Percentiles rank a stretch among this genome's conserved stretches.
phyloP scores from a whole-genome alignment of 306 rosid species.

The Carpinus fangiana region DNA sequence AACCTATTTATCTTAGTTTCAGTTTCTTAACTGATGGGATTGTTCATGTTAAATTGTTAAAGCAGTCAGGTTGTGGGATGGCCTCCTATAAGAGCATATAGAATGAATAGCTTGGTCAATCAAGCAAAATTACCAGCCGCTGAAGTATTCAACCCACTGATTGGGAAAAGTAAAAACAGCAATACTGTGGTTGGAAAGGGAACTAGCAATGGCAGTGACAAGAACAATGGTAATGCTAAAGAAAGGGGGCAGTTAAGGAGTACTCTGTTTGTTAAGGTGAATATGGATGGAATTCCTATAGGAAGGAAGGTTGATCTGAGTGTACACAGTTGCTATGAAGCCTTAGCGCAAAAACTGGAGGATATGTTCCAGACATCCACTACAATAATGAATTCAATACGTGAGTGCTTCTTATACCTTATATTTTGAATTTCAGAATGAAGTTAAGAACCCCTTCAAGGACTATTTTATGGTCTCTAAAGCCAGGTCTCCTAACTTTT shows the following conservation, averaged over 20 bases:
- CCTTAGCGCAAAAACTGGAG: slow-evolving; percentile 66
- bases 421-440: slow-evolving; percentile 12
- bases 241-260: slow-evolving; percentile 47
- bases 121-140: slow-evolving; percentile 56
- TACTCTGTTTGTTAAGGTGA: slow-evolving; percentile 81
- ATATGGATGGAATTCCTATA: slow-evolving; percentile 82
- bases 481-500: slow-evolving; percentile 7
- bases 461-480: not conserved
- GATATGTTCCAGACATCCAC: slow-evolving; percentile 77
- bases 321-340: slow-evolving; percentile 72
- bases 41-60: slow-evolving; percentile 32
- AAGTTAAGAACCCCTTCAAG: not conserved
- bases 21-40: slow-evolving; percentile 25
- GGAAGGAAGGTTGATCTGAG: slow-evolving; percentile 92
- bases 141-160: slow-evolving; percentile 49
- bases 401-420: slow-evolving; percentile 42
- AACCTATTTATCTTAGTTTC: slow-evolving; percentile 2
- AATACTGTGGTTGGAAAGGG: slow-evolving; percentile 29
- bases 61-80: slow-evolving; percentile 95
- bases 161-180: slow-evolving; percentile 46
- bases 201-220: slow-evolving; percentile 37
- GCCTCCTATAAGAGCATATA: slow-evolving; percentile 83
- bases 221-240: slow-evolving; percentile 40
- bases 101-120: slow-evolving; percentile 75
- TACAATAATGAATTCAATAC: slow-evolving; percentile 40